Conservation (phyloP, 129 eudicot genomes). For the Lactuca saligna region DNA sequence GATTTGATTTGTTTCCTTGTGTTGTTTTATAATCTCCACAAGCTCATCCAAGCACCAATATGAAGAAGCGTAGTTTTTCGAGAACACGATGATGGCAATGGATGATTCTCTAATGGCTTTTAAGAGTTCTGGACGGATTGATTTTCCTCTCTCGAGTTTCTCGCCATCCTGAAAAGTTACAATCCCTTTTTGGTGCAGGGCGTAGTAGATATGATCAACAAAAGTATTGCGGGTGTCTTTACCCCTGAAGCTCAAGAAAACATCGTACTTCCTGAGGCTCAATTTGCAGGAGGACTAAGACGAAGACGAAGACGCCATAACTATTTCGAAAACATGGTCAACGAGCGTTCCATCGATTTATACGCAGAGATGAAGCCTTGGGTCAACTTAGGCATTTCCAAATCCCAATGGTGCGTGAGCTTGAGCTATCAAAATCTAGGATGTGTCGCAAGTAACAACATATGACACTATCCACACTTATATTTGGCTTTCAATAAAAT, state of each 20-base stretch:
- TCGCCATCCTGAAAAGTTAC: slow-evolving; percentile 16
- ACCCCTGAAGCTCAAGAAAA: slow-evolving; percentile 21
- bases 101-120: slow-evolving; percentile 10
- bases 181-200: slow-evolving; percentile 12
- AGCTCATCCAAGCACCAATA: slow-evolving; percentile 27
- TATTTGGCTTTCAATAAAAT: no score
- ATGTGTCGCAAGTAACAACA: no score
- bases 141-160: slow-evolving; percentile 13
- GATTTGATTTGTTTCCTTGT: slow-evolving; percentile 4
- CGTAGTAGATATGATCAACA: slow-evolving; percentile 12
- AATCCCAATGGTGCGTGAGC: no score
- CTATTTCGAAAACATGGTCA: not conserved
- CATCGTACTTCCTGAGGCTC: slow-evolving; percentile 9
- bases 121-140: slow-evolving; percentile 17
- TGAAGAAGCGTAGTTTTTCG: not conserved
- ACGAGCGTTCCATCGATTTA: not conserved
- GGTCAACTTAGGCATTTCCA: not conserved
- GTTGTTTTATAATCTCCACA: slow-evolving; percentile 26
- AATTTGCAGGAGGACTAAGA: not conserved
- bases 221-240: not conserved
- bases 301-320: not conserved
- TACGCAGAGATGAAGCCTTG: not conserved
- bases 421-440: no score
- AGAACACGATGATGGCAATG: slow-evolving; percentile 4
- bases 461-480: no score